Percentiles rank a stretch among this genome's conserved stretches.
phyloP scores from a whole-genome alignment of 306 rosid genomes.

The Inga oerstediana region DNA sequence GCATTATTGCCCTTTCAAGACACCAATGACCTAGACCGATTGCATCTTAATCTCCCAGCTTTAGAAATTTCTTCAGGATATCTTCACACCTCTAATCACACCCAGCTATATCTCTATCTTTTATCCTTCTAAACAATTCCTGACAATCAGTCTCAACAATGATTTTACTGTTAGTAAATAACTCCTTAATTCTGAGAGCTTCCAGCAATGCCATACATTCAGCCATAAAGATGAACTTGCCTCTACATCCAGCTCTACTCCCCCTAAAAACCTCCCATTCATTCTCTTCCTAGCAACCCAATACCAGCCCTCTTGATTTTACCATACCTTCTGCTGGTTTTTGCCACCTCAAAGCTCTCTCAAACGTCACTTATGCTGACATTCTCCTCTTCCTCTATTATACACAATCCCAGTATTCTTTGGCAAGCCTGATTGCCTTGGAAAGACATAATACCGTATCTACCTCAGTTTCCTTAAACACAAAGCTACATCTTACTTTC shows the following conservation, averaged over 20 bases:
- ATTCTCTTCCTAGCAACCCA: neutral
- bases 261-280: neutral
- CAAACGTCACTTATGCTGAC: too few relatives aligned
- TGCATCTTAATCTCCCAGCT: too few relatives aligned
- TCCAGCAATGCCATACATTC: too few relatives aligned
- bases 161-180: too few relatives aligned
- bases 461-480: neutral
- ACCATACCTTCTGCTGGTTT: neutral
- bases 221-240: neutral
- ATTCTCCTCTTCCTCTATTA: neutral
- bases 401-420: neutral
- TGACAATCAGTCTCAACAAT: too few relatives aligned
- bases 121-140: too few relatives aligned
- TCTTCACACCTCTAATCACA: too few relatives aligned
- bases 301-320: neutral
- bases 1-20: too few relatives aligned
- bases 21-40: too few relatives aligned
- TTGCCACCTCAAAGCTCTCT: neutral
- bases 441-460: neutral
- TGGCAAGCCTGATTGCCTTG: neutral
- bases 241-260: neutral
- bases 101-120: neutral
- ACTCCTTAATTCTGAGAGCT: too few relatives aligned
- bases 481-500: neutral
- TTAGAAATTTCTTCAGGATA: too few relatives aligned